These are phyloP conservation scores for Gossypium thurberi DNA, from an alignment of 345 rosid species.

Conservation along the genomic window DNA sequence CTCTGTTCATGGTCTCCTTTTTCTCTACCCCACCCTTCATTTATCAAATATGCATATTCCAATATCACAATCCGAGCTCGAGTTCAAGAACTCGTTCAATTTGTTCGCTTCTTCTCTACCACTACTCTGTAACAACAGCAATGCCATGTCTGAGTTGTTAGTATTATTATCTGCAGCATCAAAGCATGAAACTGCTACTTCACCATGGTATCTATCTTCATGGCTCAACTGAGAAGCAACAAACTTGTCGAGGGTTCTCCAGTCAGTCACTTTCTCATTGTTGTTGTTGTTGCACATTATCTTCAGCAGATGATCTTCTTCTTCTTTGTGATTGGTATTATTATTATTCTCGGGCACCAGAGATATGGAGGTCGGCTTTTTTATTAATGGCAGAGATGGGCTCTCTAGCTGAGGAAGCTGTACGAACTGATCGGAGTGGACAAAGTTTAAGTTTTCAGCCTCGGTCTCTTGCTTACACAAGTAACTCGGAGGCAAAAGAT, in stretches of 20 bases:
- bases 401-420: conserved; percentile 91
- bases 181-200: conserved; percentile 27
- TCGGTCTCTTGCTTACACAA: conserved; percentile 74
- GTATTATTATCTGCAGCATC: neutral
- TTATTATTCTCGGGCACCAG: conserved; percentile 20
- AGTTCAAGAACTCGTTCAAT: conserved; percentile 42
- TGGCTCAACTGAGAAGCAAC: conserved; percentile 91
- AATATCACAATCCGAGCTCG: conserved; percentile 40
- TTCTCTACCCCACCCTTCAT: conserved; percentile 10
- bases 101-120: conserved; percentile 39
- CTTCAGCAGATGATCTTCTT: conserved; percentile 28
- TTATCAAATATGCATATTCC: conserved; percentile 61
- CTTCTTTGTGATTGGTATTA: conserved; percentile 17
- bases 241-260: conserved; percentile 84
- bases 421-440: conserved; percentile 48
- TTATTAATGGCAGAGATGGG: conserved; percentile 59
- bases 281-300: conserved; percentile 20
- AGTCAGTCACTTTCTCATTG: conserved; percentile 51
- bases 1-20: conserved; percentile 3
- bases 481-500: conserved; percentile 34
- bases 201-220: conserved; percentile 37
- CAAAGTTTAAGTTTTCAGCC: conserved; percentile 48
- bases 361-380: conserved; percentile 45
- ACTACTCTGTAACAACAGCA: conserved; percentile 41
- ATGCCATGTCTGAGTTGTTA: conserved; percentile 23